Base-by-base conservation (phyloP, 192 early-diverging fungal genomes). In the Thoreauomyces humboldtii region DNA sequence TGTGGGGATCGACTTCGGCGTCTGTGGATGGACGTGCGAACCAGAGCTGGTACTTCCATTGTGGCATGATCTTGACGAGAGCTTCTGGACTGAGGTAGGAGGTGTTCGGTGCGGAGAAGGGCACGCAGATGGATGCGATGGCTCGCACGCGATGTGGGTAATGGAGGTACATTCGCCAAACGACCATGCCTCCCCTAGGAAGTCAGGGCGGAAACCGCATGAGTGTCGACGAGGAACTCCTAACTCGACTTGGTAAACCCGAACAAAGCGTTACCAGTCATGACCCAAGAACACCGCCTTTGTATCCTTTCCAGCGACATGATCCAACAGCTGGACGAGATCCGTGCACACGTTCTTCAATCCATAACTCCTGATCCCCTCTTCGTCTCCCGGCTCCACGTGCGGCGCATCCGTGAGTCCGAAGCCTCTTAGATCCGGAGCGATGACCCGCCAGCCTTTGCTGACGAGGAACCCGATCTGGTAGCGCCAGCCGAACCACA, bases 281-380 rank as follows among this genome's bases (percentile, higher is more conserved):
- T 90, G 89, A 21, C 83, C 87, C 28, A 87, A 48, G 24, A 84
- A 73, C 6, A 81, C 78, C 11, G 80, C 81, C 17, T 73, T 81
- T 36, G 55, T 32, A 12, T 28, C 43, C 21, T 52, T 41, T n/a
- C 70, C 67, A 4, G 74, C 59, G 58, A 87, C 55, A 45, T 81
- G 74, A 57, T 88, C 84, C 56, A 89, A 71, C 19, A 91, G 65
- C 32, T 46, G 77, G 17, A 65, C 68, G 32, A 91, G 24, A 65
- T 89, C 85, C 24, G 70, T 64, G 42, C 64, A 70, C 2, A 88
- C 59, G 41, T 65, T 77, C 38, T 82, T 82, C 29, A 61, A 35
- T 7, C 55, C 38, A 65, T 88, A 91, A 2, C 38, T 51, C 33
- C 58, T 17, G 12, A 73, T 28, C 15, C 28, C 67, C 14, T 66